These are phyloP conservation scores for Psilocybe subaeruginosa DNA, from an alignment of 768 basidiomycete genomes.

Conservation along the genomic window DNA sequence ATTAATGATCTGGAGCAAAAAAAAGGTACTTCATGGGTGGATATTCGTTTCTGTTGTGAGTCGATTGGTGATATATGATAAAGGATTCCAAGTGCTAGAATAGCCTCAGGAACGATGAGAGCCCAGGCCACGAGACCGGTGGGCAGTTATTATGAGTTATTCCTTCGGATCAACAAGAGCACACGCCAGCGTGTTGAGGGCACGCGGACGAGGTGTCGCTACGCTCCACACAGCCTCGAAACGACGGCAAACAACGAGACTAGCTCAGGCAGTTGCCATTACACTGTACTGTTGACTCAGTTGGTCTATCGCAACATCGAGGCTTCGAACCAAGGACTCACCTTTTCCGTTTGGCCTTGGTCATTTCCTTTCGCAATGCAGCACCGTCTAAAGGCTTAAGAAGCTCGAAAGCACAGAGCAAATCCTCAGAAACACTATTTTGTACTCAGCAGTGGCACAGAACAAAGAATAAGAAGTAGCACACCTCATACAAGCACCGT, in stretches of 20 bases:
- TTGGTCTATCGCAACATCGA: slow-evolving; percentile 6
- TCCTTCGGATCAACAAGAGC: slow-evolving; percentile 16
- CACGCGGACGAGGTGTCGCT: background rate
- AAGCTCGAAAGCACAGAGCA: slow-evolving; percentile 96
- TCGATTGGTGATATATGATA: slow-evolving; percentile 2
- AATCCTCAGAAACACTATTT: slow-evolving; percentile 89
- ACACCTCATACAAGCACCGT: slow-evolving; percentile 93
- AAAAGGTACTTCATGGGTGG: slow-evolving; percentile 9
- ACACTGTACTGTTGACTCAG: slow-evolving; percentile 26
- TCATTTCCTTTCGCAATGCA: slow-evolving; percentile 97
- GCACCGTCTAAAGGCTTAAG: slow-evolving; percentile 95
- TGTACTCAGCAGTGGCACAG: slow-evolving; percentile 15
- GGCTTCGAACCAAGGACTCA: slow-evolving; percentile 30
- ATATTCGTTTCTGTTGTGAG: slow-evolving; percentile 4
- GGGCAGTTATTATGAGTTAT: slow-evolving; percentile 5
- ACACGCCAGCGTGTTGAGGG: slow-evolving; percentile 15
- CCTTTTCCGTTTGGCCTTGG: slow-evolving; percentile 98
- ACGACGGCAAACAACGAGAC: background rate
- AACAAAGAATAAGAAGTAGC: slow-evolving; percentile 17
- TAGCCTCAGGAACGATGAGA: background rate
- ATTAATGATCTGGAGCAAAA: slow-evolving; percentile 6
- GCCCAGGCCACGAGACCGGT: background rate
- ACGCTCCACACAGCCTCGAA: background rate
- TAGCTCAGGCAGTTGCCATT: slow-evolving; percentile 32
- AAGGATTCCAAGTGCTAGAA: background rate